Percentiles rank a stretch among this genome's conserved stretches.
These are phyloP conservation scores for Lachnellula suecica DNA, from an alignment of 2,329 filamentous ascomycete species.

Conservation along the genomic window DNA sequence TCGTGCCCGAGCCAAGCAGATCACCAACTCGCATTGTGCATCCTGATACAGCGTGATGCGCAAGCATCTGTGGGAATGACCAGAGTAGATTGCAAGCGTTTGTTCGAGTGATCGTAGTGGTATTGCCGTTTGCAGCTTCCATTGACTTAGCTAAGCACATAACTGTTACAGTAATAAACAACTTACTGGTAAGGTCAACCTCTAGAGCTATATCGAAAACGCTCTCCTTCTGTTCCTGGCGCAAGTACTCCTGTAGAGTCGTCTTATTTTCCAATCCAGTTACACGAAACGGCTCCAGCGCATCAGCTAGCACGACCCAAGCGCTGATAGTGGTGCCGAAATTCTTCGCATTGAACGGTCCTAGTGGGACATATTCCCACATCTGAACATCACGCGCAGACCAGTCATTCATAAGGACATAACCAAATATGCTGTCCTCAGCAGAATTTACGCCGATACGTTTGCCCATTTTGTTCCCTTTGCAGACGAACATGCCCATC, in stretches of 20 bases:
- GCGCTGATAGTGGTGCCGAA: slow-evolving; percentile 76
- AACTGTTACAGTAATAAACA: no score
- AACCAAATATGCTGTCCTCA: slow-evolving; percentile 76
- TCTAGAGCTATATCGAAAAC: slow-evolving; percentile 70
- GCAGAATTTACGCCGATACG: slow-evolving; percentile 56
- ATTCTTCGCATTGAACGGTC: slow-evolving; percentile 83
- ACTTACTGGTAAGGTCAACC: slow-evolving; percentile 62
- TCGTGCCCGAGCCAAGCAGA: slow-evolving; percentile 76
- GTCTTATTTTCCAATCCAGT: slow-evolving; percentile 54
- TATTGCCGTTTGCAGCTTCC: slow-evolving; percentile 45
- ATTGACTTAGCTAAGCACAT: no score
- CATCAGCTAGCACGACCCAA: slow-evolving; percentile 77
- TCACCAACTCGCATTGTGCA: slow-evolving; percentile 75
- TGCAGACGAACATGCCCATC: slow-evolving; percentile 72
- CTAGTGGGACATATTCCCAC: slow-evolving; percentile 82
- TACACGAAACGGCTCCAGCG: slow-evolving; percentile 66
- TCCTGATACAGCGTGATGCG: slow-evolving; percentile 75
- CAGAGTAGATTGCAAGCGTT: slow-evolving; percentile 71
- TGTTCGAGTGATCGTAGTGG: slow-evolving; percentile 58
- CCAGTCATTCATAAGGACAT: slow-evolving; percentile 87
- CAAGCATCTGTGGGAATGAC: slow-evolving; percentile 81
- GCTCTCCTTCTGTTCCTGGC: slow-evolving; percentile 55
- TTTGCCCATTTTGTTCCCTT: slow-evolving; percentile 61
- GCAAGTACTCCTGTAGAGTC: slow-evolving; percentile 60
- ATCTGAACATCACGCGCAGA: slow-evolving; percentile 78